phyloP scores from a whole-genome alignment of 352 stramenopile genomes.

The Phytopythium montanum region DNA sequence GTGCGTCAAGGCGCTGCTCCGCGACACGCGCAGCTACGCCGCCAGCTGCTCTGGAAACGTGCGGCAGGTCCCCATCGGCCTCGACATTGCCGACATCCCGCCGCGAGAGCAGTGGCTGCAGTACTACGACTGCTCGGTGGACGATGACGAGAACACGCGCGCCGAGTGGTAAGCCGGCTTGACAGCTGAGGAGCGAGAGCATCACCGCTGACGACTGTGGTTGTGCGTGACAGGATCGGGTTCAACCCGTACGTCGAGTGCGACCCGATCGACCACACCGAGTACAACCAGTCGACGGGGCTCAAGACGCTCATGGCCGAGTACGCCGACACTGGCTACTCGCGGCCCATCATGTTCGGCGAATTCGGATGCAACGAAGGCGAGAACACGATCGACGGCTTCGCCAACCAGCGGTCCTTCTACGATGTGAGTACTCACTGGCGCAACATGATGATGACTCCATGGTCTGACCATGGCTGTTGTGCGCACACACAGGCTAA shows the following conservation, averaged over 20 bases:
- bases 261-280: slow-evolving; percentile 31
- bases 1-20: slow-evolving; percentile 69
- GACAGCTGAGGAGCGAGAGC: neutral
- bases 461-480: neutral
- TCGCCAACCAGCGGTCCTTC: slow-evolving; percentile 56
- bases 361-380: slow-evolving; percentile 66
- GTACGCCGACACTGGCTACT: slow-evolving; percentile 41
- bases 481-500: slow-evolving; percentile 35
- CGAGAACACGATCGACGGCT: slow-evolving; percentile 62
- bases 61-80: slow-evolving; percentile 60
- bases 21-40: slow-evolving; percentile 52
- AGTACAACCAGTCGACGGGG: slow-evolving; percentile 47
- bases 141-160: slow-evolving; percentile 40
- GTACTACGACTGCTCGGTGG: slow-evolving; percentile 68
- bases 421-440: slow-evolving; percentile 35
- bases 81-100: slow-evolving; percentile 69
- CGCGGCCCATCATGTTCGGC: slow-evolving; percentile 63
- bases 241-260: slow-evolving; percentile 66
- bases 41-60: slow-evolving; percentile 32
- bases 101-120: slow-evolving; percentile 56
- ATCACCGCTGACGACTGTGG: neutral
- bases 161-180: slow-evolving; percentile 30
- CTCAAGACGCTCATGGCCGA: slow-evolving; percentile 53
- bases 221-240: slow-evolving; percentile 11
- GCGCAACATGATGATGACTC: neutral